These are phyloP conservation scores for Melastoma candidum DNA, from an alignment of 441 rosid genomes.

Conservation along the genomic window DNA sequence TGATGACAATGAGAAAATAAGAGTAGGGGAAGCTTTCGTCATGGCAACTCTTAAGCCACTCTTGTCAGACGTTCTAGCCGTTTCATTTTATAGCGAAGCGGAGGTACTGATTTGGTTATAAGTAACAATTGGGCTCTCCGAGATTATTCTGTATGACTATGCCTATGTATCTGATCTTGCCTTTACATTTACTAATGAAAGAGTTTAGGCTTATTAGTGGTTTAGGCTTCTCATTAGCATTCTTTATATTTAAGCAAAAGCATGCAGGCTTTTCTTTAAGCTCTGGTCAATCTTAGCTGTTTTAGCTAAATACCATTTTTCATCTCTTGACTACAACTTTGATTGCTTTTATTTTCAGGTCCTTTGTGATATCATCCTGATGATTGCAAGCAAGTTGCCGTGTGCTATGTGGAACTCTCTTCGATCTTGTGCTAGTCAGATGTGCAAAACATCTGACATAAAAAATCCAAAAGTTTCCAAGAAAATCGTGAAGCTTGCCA, in stretches of 20 bases:
- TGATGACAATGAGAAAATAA: constrained; percentile 34
- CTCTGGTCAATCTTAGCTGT: too few species aligned
- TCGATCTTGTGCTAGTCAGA: constrained; percentile 48
- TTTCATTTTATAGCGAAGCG: constrained; percentile 31
- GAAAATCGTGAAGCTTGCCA: constrained; percentile 38
- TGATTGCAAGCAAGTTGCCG: constrained; percentile 42
- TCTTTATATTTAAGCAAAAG: too few species aligned
- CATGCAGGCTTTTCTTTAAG: too few species aligned
- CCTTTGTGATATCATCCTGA: constrained; percentile 40
- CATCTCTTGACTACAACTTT: not conserved
- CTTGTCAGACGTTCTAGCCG: constrained; percentile 35
- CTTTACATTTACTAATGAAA: too few species aligned
- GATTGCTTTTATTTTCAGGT: constrained; percentile 28
- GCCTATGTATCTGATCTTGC: too few species aligned
- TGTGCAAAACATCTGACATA: constrained; percentile 43
- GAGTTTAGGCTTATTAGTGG: too few species aligned
- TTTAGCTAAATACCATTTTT: not conserved
- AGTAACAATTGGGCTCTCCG: too few species aligned
- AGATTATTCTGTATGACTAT: too few species aligned
- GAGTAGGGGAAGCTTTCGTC: constrained; percentile 36
- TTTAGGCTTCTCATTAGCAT: too few species aligned
- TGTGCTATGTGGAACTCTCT: constrained; percentile 39
- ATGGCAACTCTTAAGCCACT: constrained; percentile 46
- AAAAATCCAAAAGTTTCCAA: constrained; percentile 38
- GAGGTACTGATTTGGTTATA: constrained; percentile 41